Evolutionary conservation across 1,284 basidiomycete genomes (phyloP), one percentile per base, ranked within the genome.

Genomic region (Ustilago sp.): DNA sequence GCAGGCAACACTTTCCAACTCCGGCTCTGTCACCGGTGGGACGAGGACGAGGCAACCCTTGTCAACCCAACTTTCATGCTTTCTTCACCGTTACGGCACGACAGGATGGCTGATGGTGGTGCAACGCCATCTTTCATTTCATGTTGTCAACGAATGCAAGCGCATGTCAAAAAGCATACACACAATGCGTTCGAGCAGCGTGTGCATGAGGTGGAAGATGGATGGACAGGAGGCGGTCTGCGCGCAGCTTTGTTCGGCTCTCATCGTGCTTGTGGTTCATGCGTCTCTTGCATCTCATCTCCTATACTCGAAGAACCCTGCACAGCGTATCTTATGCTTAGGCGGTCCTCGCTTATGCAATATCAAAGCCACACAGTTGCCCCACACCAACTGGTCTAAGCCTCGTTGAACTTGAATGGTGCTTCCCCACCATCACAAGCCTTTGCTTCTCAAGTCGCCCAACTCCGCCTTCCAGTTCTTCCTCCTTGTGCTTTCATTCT

Each of bases 131-230:
- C 23, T 19, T 45, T 45, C 43, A 45, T 19, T 19, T 45, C 43
- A 19, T 45, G 43, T 45, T 45, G 43, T 45, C 43, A 54, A 54
- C 19, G 28, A 12, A 19, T 36, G 52, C 52, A 38, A 38, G 15
- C 34, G 17, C 32, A 11, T 19, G 13, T n/a, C 19, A 36, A 54
- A 28, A 39, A n/a, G 12, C 11, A 23, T 23, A 15, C 32, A 11
- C 11, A 11, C 17, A 28, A 9, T 23, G 23, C 23, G 23, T 28
- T 28, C 23, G 23, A 19, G 19, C 47, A 19, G 13, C 36, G 19
- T 38, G 8, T 3, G 31, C 41, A 57, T 57, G 55, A 45, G 17
- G 31, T 57, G 38, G 55, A 57, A 56, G 38, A 35, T 56, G 54
- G 41, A 34, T 28, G 41, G 55, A 57, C 55, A 57, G 55, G 31